Evolutionary conservation across 495 filamentous ascomycete species (phyloP).

Genomic region (Usnea hakonensis): DNA sequence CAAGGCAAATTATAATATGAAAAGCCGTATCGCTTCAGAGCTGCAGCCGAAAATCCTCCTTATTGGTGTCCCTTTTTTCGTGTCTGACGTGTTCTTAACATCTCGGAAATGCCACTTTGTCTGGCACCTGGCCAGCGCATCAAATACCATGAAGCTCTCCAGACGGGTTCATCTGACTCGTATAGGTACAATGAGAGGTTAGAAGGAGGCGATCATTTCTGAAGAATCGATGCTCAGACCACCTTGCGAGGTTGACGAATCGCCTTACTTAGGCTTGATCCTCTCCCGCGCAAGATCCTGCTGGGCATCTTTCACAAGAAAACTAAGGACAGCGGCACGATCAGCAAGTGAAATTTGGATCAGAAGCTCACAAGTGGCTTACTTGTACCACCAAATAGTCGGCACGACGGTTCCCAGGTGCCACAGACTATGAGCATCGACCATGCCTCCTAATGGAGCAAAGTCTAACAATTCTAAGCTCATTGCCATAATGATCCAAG

Average conservation of each 20-base stretch:
- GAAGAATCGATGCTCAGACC: not conserved
- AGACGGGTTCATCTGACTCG: not conserved
- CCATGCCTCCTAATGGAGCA: constrained; percentile 67
- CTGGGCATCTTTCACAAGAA: constrained; percentile 68
- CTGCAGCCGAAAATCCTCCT: not conserved
- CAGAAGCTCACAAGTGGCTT: constrained; percentile 35
- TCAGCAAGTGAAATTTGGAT: constrained; percentile 7
- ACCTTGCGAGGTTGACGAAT: constrained; percentile 1
- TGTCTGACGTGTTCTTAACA: not conserved
- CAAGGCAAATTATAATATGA: too few species aligned
- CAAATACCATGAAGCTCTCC: not conserved
- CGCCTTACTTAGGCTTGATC: constrained; percentile 37
- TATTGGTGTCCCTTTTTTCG: not conserved
- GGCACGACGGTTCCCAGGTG: constrained; percentile 88
- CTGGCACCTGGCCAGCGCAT: not conserved
- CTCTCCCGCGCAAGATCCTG: constrained; percentile 57
- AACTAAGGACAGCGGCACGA: constrained; percentile 42
- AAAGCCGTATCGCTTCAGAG: too few species aligned
- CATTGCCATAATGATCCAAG: constrained; percentile 89
- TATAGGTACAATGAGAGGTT: not conserved
- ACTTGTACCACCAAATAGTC: constrained; percentile 93
- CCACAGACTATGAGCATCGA: constrained; percentile 96
- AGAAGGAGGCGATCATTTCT: not conserved
- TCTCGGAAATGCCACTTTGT: not conserved
- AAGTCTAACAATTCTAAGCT: constrained; percentile 93